phyloP scores from a whole-genome alignment of 108 stramenopile species.

The Aurantiochytrium sp. region DNA sequence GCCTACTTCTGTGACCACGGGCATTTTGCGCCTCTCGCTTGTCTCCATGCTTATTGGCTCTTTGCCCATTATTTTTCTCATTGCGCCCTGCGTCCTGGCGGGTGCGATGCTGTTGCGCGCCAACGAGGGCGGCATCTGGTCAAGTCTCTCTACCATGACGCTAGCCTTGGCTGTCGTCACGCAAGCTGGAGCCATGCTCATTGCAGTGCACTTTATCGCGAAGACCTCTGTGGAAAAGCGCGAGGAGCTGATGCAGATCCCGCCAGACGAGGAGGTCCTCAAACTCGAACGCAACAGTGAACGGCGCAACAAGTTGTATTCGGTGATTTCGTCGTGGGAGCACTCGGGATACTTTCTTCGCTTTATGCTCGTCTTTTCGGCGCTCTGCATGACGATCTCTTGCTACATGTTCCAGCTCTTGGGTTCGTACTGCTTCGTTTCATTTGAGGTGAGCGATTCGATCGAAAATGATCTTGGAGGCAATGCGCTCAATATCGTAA shows the following conservation, averaged over 20 bases:
- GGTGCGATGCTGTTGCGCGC: constrained; percentile 49
- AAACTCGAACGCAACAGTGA: not conserved
- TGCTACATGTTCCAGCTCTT: constrained; percentile 5
- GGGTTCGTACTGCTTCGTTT: not conserved
- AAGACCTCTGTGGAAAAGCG: constrained; percentile 55
- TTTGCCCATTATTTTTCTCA: constrained; percentile 48
- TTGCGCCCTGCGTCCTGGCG: constrained; percentile 51
- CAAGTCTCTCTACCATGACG: constrained; percentile 32
- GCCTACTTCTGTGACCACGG: constrained; percentile 56
- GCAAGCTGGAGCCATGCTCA: constrained; percentile 40
- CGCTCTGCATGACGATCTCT: not conserved
- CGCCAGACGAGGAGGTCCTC: constrained; percentile 41
- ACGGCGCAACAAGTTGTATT: not conserved
- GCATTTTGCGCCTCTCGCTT: constrained; percentile 51
- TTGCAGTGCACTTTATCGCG: constrained; percentile 48
- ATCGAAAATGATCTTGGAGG: not conserved
- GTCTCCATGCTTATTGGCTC: constrained; percentile 59
- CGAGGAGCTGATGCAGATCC: constrained; percentile 39
- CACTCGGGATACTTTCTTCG: not conserved
- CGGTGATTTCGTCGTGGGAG: not conserved
- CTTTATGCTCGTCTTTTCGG: not conserved
- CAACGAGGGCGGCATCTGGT: constrained; percentile 30
- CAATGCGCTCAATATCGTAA: not conserved
- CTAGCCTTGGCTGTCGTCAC: constrained; percentile 44
- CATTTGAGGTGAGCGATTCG: not conserved